Conservation (phyloP, 805 yeast genomes). For the Saccharomyces eubayanus region DNA sequence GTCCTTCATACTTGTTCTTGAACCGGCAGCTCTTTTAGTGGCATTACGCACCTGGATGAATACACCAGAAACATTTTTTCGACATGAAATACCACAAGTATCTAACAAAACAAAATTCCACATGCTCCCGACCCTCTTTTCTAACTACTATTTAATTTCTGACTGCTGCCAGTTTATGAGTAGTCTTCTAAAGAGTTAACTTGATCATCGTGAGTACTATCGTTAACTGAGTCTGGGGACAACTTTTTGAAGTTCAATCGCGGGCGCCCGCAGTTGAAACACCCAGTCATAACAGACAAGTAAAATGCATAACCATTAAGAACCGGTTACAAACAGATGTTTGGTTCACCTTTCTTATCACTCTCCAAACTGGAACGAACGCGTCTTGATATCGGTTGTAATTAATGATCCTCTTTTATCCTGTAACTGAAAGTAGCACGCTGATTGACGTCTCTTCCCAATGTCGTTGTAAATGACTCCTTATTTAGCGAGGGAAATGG, state of each 20-base stretch:
- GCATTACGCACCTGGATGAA: constrained; percentile 64
- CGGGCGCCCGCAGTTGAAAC: background rate
- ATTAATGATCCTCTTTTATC: background rate
- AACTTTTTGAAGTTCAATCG: background rate
- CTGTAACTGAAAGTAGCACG: background rate
- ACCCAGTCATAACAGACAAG: background rate
- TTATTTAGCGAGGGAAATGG: background rate
- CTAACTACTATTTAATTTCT: background rate
- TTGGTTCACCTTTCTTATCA: background rate
- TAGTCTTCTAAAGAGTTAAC: background rate
- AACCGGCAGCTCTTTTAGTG: constrained; percentile 89
- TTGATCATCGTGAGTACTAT: background rate
- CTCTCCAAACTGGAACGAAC: too few relatives aligned
- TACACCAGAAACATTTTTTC: constrained; percentile 2
- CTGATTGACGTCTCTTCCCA: background rate
- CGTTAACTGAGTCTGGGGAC: background rate
- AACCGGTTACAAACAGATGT: background rate
- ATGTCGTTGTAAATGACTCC: background rate
- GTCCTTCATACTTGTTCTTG: constrained; percentile 87
- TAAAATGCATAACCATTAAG: background rate
- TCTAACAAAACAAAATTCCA: background rate
- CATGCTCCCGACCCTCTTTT: background rate
- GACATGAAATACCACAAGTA: background rate
- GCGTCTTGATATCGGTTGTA: too few relatives aligned
- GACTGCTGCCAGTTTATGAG: background rate